Base-by-base conservation (phyloP, 2,329 filamentous ascomycete genomes). In the Xylaria sp. region DNA sequence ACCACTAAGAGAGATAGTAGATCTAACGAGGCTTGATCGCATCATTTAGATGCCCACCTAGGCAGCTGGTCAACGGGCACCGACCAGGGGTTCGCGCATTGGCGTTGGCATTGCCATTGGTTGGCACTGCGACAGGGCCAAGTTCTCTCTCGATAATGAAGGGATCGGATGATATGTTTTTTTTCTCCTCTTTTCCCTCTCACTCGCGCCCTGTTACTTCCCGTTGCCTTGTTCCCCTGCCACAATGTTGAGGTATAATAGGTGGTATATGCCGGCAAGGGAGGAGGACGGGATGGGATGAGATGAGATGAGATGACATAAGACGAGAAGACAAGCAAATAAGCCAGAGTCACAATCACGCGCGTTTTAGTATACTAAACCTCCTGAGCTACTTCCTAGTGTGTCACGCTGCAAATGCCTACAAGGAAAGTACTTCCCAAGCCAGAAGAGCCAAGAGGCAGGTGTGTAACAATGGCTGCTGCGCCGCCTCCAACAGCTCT, bases 401-500 rank as follows among this genome's bases (percentile, higher is more conserved):
- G 13, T 13, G 10, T 15, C n/a, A 46, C 44, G 1, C 5, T 51
- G 25, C 8, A 25, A 25, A 18, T 28, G 25, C 20, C 10, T 46
- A 32, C 13, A 32, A 58, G 34, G 34, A 13, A 57, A 34, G 54
- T 12, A 39, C 23, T 20, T 48, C 39, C 15, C 39, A 41, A 28
- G 13, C 20, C 12, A 12, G 51, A 25, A n/a, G 48, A 23, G 60
- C 48, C 54, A 32, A 59, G 60, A 59, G 54, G 55, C 23, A 51
- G 48, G 13, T 56, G 66, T 69, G 63, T 59, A 59, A 69, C 48
- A 46, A 50, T 60, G 59, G 55, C 66, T 71, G 69, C 58, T 71
- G 69, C 58, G 69, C 69, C 66, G 66, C 69, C 69, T 68, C 69
- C 69, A 70, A 70, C 58, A 55, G 65, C 56, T 39, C 64, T 61